Conservation (phyloP, 371 early-diverging fungal genomes). For the Choanephora cucurbitarum region DNA sequence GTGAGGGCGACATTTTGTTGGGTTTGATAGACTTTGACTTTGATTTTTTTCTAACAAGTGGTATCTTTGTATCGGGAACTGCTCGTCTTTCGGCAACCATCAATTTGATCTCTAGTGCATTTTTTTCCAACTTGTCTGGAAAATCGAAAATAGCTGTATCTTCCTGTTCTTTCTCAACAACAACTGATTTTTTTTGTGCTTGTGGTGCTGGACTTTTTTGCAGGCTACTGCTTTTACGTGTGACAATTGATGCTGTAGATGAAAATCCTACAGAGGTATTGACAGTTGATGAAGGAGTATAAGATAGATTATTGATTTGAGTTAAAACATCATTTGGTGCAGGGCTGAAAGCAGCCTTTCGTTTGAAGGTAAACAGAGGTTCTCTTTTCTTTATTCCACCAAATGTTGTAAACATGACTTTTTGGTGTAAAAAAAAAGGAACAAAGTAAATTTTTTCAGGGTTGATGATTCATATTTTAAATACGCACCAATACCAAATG, state of each 20-base stretch:
- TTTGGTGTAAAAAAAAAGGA: not conserved
- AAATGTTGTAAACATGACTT: constrained; percentile 2
- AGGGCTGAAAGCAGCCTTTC: not conserved
- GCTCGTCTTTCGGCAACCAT: constrained; percentile 14
- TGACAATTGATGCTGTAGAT: too few species aligned
- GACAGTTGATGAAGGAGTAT: not conserved
- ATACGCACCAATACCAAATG: too few species aligned
- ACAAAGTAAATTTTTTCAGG: not conserved
- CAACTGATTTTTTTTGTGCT: not conserved
- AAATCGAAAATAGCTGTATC: constrained; percentile 19
- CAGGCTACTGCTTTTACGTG: not conserved
- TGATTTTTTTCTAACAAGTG: not conserved
- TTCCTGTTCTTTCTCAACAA: not conserved
- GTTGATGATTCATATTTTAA: too few species aligned
- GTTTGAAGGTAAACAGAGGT: constrained; percentile 1
- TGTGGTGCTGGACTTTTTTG: not conserved
- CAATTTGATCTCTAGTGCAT: constrained; percentile 10
- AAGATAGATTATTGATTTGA: not conserved
- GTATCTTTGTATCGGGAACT: not conserved
- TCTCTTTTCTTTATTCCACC: constrained; percentile 5
- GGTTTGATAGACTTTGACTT: constrained; percentile 6
- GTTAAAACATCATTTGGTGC: not conserved
- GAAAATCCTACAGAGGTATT: not conserved
- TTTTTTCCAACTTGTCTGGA: constrained; percentile 9
- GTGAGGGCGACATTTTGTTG: not conserved